Evolutionary conservation across 2,329 filamentous ascomycete genomes (phyloP).

Genomic region (Chaetomiaceae sp.): DNA sequence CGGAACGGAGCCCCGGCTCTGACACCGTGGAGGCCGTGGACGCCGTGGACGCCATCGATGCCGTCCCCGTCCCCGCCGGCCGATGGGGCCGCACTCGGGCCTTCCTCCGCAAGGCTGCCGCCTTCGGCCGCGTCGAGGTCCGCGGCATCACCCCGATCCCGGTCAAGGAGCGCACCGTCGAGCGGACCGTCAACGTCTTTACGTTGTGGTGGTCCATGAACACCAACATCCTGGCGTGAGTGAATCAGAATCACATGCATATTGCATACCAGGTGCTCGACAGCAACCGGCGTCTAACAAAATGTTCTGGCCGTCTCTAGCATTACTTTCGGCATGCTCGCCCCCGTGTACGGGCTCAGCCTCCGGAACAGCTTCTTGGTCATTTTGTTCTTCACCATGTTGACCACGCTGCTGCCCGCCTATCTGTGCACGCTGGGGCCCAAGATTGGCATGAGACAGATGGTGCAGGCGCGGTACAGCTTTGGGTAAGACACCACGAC

Average conservation of each 20-base stretch:
- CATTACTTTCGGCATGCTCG: conserved; percentile 60
- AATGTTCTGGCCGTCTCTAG: conserved; percentile 43
- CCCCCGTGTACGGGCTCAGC: conserved; percentile 48
- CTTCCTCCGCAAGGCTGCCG: conserved; percentile 6
- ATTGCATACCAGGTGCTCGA: background rate
- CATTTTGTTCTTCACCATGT: conserved; percentile 58
- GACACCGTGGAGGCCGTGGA: too few species aligned
- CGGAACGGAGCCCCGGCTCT: conserved; percentile 1
- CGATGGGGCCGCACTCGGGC: conserved; percentile 10
- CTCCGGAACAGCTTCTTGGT: conserved; percentile 53
- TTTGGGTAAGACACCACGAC: conserved; percentile 43
- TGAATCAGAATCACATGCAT: too few species aligned
- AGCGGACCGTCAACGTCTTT: conserved; percentile 41
- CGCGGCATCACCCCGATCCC: conserved; percentile 42
- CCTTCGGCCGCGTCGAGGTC: conserved; percentile 37
- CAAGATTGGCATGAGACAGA: conserved; percentile 60
- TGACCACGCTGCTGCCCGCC: conserved; percentile 50
- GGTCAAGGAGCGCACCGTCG: conserved; percentile 37
- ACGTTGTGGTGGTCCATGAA: conserved; percentile 48
- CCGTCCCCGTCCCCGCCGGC: background rate
- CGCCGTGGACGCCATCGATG: background rate
- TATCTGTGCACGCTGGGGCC: conserved; percentile 55
- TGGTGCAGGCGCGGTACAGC: conserved; percentile 59
- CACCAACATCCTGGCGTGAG: conserved; percentile 42
- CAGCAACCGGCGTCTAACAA: background rate